A percentile compares a stretch with the other conserved stretches of the same genome.
phyloP scores from a whole-genome alignment of 306 rosid genomes.

The Cyclanthera cordifolia region DNA sequence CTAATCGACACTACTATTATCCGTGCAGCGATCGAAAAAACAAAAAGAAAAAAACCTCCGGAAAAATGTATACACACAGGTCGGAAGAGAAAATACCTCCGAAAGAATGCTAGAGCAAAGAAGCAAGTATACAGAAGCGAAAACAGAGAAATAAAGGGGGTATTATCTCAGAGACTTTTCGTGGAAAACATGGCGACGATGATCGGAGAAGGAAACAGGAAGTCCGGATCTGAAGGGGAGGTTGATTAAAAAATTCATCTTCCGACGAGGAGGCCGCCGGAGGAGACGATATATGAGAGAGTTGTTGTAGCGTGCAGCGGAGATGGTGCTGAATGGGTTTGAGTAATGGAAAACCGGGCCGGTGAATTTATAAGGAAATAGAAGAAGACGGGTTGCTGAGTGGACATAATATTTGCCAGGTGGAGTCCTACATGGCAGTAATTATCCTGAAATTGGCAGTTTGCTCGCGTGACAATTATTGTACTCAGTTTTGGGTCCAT shows the following conservation, averaged over 20 bases:
- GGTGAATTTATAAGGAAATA: constrained; percentile 25
- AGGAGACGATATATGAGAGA: constrained; percentile 11
- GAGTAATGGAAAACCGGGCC: constrained; percentile 11
- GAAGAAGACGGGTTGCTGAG: constrained; percentile 24
- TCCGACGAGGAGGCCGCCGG: constrained; percentile 36
- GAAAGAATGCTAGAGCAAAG: constrained; percentile 6
- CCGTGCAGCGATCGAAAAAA: neutral
- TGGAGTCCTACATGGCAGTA: constrained; percentile 17
- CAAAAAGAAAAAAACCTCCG: neutral
- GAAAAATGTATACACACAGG: constrained; percentile 11
- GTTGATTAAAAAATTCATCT: constrained; percentile 52
- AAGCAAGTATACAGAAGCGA: neutral
- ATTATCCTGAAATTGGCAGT: constrained; percentile 15
- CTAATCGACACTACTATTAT: neutral
- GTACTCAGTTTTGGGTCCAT: constrained; percentile 13
- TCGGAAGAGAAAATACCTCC: constrained; percentile 5
- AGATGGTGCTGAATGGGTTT: neutral
- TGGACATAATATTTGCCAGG: constrained; percentile 28
- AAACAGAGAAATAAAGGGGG: constrained; percentile 5
- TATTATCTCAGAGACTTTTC: constrained; percentile 30
- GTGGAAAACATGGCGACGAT: constrained; percentile 71
- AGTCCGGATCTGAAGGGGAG: constrained; percentile 14
- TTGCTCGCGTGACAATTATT: constrained; percentile 19
- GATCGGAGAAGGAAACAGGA: constrained; percentile 51
- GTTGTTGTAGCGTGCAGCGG: too few relatives aligned